Conservation (phyloP, 1,284 basidiomycete genomes). For the Cutaneotrichosporon mucoides region DNA sequence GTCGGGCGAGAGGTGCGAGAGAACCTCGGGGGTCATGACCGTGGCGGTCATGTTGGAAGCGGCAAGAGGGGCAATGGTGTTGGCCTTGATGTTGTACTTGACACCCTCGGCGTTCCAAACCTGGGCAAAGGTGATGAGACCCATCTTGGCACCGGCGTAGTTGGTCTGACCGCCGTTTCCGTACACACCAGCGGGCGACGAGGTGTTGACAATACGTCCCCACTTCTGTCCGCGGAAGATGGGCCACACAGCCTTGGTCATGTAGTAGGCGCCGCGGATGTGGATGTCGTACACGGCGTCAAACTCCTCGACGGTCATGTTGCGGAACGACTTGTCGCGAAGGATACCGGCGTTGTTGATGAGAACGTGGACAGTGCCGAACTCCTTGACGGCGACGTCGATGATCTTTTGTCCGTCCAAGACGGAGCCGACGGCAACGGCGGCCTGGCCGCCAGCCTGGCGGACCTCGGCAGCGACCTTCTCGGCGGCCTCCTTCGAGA, state of each 20-base stretch:
- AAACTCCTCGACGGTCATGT: constrained; percentile 83
- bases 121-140: constrained; percentile 81
- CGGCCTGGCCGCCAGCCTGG: constrained; percentile 77
- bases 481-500: constrained; percentile 81
- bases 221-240: constrained; percentile 92
- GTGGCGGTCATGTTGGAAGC: constrained; percentile 92
- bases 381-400: constrained; percentile 74
- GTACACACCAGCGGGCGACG: constrained; percentile 58
- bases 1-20: constrained; percentile 87
- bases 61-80: constrained; percentile 88
- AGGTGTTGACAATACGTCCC: constrained; percentile 84
- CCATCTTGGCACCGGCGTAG: constrained; percentile 62
- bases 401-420: constrained; percentile 85
- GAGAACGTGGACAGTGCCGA: constrained; percentile 75
- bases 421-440: constrained; percentile 82
- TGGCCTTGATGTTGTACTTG: constrained; percentile 88
- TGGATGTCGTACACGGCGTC: constrained; percentile 88
- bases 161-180: constrained; percentile 98
- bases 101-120: constrained; percentile 85
- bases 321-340: constrained; percentile 75
- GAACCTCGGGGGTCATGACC: constrained; percentile 92
- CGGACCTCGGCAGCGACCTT: constrained; percentile 88
- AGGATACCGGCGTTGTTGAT: constrained; percentile 98
- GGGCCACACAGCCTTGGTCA: constrained; percentile 95
- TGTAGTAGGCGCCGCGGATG: constrained; percentile 90